Evolutionary conservation across 371 early-diverging fungal genomes (phyloP).

Genomic region (Rhizopus arrhizus): DNA sequence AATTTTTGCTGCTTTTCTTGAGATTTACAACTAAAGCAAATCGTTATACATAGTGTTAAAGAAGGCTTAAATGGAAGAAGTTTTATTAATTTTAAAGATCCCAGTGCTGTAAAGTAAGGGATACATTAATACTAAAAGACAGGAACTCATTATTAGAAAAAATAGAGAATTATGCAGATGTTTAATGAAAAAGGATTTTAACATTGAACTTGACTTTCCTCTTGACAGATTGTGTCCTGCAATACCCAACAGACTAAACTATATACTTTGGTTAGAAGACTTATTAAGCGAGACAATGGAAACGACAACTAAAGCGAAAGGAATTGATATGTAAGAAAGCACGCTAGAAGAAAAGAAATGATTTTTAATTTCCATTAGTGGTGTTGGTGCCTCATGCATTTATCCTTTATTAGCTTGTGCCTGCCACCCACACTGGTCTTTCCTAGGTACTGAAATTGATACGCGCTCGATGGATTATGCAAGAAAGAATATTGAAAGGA

Average conservation of each 20-base stretch:
- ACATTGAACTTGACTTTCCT: conserved; percentile 62
- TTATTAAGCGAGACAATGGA: conserved; percentile 42
- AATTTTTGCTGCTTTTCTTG: not conserved
- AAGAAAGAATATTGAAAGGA: conserved; percentile 54
- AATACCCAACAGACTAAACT: conserved; percentile 67
- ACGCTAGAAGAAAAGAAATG: not conserved
- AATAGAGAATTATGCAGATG: conserved; percentile 56
- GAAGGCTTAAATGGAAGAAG: conserved; percentile 12
- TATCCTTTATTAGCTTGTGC: conserved; percentile 71
- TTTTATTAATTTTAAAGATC: conserved; percentile 46
- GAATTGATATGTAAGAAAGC: conserved; percentile 64
- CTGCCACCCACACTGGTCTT: conserved; percentile 48
- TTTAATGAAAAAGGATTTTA: conserved; percentile 60
- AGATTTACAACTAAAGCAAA: not conserved
- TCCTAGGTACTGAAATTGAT: conserved; percentile 67
- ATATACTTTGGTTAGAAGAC: conserved; percentile 68
- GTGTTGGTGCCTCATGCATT: conserved; percentile 77
- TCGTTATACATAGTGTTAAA: conserved; percentile 25
- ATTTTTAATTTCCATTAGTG: conserved; percentile 38
- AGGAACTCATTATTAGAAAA: not conserved
- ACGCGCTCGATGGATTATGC: conserved; percentile 57
- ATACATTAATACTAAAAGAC: not conserved
- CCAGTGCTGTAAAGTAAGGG: conserved; percentile 42
- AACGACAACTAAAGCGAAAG: conserved; percentile 27
- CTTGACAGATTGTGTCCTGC: conserved; percentile 67